A percentile compares a stretch with the other conserved stretches of the same genome.
Conservation (phyloP, 2,329 filamentous ascomycete genomes). For the Penicillium sp. region DNA sequence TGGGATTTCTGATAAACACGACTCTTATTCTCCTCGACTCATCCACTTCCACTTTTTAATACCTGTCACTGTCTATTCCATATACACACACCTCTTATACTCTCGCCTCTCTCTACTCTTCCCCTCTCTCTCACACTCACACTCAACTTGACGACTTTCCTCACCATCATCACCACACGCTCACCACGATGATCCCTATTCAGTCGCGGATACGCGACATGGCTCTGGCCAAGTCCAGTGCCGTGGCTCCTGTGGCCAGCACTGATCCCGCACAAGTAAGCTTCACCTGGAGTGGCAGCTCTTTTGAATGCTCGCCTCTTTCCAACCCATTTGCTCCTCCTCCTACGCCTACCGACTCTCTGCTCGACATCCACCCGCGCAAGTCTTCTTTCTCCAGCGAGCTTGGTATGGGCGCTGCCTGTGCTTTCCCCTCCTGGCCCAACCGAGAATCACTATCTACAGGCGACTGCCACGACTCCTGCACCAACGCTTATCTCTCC, state of each 20-base stretch:
- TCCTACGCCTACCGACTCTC: slow-evolving; percentile 40
- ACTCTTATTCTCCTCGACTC: slow-evolving; percentile 6
- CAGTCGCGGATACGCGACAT: slow-evolving; percentile 26
- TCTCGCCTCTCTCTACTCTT: background rate
- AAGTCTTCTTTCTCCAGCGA: slow-evolving; percentile 46
- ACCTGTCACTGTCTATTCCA: slow-evolving; percentile 4
- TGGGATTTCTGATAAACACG: slow-evolving; percentile 21
- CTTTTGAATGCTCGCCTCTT: slow-evolving; percentile 31
- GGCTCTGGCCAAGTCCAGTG: slow-evolving; percentile 23
- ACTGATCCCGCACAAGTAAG: slow-evolving; percentile 26
- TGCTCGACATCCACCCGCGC: slow-evolving; percentile 45
- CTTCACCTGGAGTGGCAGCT: slow-evolving; percentile 28
- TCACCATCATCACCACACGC: slow-evolving; percentile 1
- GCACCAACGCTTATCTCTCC: slow-evolving; percentile 45
- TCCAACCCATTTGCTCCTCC: slow-evolving; percentile 42
- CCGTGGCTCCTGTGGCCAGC: slow-evolving; percentile 24
- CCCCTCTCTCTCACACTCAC: background rate
- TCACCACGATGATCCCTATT: slow-evolving; percentile 26
- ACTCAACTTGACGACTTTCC: slow-evolving; percentile 3
- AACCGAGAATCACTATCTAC: slow-evolving; percentile 43
- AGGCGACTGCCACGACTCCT: slow-evolving; percentile 33
- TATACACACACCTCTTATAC: background rate
- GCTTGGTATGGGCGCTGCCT: slow-evolving; percentile 43
- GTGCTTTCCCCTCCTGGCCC: slow-evolving; percentile 49
- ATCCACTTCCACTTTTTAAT: background rate